Evolutionary conservation across 2,329 filamentous ascomycete species (phyloP).

Genomic region (Penicillium sp.): DNA sequence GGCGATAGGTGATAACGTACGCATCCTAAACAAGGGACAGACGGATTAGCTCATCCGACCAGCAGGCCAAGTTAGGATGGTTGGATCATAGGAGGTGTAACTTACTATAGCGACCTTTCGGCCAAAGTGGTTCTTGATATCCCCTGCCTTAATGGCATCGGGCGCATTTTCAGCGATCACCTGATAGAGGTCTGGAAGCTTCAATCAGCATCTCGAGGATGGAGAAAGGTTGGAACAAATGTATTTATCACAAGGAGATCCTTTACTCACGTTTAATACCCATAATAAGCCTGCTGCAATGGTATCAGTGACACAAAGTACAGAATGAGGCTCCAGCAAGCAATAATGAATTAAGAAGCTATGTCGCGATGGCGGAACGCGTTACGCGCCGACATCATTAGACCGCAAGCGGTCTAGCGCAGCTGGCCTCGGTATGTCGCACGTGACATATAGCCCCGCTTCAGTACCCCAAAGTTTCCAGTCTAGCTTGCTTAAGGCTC

Average conservation of each 20-base stretch:
- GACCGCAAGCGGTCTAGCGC: constrained; percentile 24
- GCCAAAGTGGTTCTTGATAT: constrained; percentile 99
- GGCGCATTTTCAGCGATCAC: constrained; percentile 92
- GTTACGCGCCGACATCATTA: constrained; percentile 29
- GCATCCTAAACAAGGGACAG: constrained; percentile 57
- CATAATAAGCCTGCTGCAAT: constrained; percentile 40
- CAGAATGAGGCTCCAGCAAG: neutral
- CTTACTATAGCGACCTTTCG: constrained; percentile 96
- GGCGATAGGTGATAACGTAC: constrained; percentile 42
- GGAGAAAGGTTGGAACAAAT: neutral
- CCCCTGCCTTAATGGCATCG: constrained; percentile 92
- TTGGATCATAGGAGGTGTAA: constrained; percentile 24
- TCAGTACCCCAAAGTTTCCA: constrained; percentile 14
- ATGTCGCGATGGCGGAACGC: constrained; percentile 23
- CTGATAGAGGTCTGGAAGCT: constrained; percentile 67
- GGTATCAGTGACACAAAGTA: neutral
- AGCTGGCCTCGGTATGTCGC: neutral
- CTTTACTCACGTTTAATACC: constrained; percentile 56
- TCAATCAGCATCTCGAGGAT: constrained; percentile 21
- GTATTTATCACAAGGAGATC: neutral
- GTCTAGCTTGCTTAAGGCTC: constrained; percentile 21
- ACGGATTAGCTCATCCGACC: constrained; percentile 1
- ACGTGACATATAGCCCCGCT: constrained; percentile 29
- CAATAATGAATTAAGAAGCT: neutral
- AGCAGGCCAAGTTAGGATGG: constrained; percentile 16